These are phyloP conservation scores for Volvox africanus DNA, from an alignment of 139 green algal species.

Conservation along the genomic window DNA sequence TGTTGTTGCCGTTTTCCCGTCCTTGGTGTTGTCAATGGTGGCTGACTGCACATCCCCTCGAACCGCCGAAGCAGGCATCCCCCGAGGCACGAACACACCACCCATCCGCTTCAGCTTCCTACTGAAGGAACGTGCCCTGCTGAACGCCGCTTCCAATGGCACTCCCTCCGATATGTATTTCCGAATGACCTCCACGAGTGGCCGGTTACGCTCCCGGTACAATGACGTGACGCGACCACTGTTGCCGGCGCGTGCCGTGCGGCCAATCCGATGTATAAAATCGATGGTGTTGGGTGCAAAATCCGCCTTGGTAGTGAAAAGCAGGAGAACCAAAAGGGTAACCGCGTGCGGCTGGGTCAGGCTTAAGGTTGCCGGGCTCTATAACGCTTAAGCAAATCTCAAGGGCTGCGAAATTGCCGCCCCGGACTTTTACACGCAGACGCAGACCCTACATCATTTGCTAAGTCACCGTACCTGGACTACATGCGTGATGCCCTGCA, in stretches of 20 bases:
- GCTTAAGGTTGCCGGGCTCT: no score
- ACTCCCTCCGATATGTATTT: constrained; percentile 68
- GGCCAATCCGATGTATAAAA: constrained; percentile 93
- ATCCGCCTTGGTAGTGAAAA: constrained; percentile 76
- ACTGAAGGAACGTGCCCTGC: constrained; percentile 91
- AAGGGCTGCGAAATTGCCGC: no score
- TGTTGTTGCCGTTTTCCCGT: not conserved
- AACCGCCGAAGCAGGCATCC: constrained; percentile 33
- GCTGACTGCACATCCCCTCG: not conserved
- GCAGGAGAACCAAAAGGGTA: no score
- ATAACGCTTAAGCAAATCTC: no score
- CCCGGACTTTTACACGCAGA: no score
- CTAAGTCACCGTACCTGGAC: constrained; percentile 58
- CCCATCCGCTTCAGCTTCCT: constrained; percentile 89
- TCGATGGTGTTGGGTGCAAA: constrained; percentile 95
- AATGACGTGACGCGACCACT: constrained; percentile 89
- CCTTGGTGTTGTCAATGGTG: not conserved
- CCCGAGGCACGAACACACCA: constrained; percentile 86
- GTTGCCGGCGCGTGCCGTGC: constrained; percentile 83
- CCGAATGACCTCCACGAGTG: constrained; percentile 82
- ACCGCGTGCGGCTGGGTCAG: no score
- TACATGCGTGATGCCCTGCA: constrained; percentile 86
- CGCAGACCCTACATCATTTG: no score
- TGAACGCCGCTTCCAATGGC: constrained; percentile 93
- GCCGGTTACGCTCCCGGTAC: constrained; percentile 56